A percentile compares a stretch with the other conserved stretches of the same genome.
phyloP scores from a whole-genome alignment of 805 yeast species.

The Blastobotrys americana region DNA sequence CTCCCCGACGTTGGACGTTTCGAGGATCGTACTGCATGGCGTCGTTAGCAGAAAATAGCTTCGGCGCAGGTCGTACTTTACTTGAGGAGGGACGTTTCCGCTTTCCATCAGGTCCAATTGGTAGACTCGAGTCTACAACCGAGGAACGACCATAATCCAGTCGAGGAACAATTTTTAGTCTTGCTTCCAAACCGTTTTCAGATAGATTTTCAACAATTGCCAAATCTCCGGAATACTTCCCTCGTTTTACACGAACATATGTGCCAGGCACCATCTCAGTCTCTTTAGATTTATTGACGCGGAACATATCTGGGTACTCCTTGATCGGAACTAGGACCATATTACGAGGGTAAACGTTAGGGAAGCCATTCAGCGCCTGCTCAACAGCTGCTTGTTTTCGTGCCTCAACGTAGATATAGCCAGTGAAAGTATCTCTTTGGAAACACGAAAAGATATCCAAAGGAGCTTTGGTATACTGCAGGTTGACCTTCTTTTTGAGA shows the following conservation, averaged over 20 bases:
- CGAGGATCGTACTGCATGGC: conserved; percentile 80
- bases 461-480: conserved; percentile 68
- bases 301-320: conserved; percentile 86
- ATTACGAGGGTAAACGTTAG: conserved; percentile 67
- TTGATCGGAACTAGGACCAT: conserved; percentile 88
- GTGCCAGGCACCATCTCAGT: conserved; percentile 86
- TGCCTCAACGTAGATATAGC: conserved; percentile 92
- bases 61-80: conserved; percentile 72
- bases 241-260: conserved; percentile 84
- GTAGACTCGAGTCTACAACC: conserved; percentile 21
- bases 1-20: conserved; percentile 49
- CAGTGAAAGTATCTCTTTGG: conserved; percentile 88
- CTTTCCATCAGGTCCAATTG: conserved; percentile 47
- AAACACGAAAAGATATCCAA: conserved; percentile 81
- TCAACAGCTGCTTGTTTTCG: conserved; percentile 87
- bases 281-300: conserved; percentile 83
- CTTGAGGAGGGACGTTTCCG: conserved; percentile 42
- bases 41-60: conserved; percentile 81
- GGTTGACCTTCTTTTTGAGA: conserved; percentile 72
- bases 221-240: conserved; percentile 85
- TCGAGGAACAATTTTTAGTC: conserved; percentile 87
- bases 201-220: conserved; percentile 90
- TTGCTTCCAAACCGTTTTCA: conserved; percentile 93
- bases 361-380: conserved; percentile 80
- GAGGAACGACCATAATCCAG: conserved; percentile 71